Conservation (phyloP, 768 basidiomycete species). For the Suillus cothurnatus region DNA sequence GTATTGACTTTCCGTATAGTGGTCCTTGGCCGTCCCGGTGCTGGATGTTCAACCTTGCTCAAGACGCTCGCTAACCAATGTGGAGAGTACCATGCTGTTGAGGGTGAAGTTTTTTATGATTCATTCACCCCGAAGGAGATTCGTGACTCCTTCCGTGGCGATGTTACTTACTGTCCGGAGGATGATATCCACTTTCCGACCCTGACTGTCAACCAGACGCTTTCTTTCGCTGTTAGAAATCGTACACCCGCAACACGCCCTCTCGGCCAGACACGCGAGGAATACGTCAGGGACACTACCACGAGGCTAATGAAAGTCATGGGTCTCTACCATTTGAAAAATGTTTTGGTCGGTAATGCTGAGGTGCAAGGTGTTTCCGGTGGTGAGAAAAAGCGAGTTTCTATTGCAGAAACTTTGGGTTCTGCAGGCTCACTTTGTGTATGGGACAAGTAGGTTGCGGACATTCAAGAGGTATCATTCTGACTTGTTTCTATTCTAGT, state of each 20-base stretch:
- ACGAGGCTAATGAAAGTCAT: conserved; percentile 69
- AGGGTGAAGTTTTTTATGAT: conserved; percentile 77
- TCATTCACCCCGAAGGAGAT: conserved; percentile 70
- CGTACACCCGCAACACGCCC: conserved; percentile 64
- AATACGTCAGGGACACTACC: conserved; percentile 17
- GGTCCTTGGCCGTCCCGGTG: conserved; percentile 85
- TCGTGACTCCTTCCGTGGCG: conserved; percentile 67
- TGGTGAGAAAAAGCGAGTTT: conserved; percentile 82
- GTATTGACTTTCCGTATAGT: conserved; percentile 43
- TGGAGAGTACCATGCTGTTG: conserved; percentile 62
- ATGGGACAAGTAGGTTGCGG: not conserved
- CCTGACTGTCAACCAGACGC: conserved; percentile 76
- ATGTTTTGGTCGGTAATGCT: conserved; percentile 83
- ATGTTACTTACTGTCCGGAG: conserved; percentile 80
- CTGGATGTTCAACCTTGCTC: conserved; percentile 84
- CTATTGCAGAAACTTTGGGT: conserved; percentile 68
- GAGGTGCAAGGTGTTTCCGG: conserved; percentile 75
- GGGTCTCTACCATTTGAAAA: conserved; percentile 70
- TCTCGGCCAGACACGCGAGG: conserved; percentile 40
- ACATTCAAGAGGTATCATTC: not conserved
- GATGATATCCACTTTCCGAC: conserved; percentile 88
- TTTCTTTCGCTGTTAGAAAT: conserved; percentile 67
- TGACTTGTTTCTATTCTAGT: conserved; percentile 37
- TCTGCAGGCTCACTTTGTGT: not conserved
- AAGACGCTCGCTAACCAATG: conserved; percentile 83